phyloP scores from a whole-genome alignment of 768 basidiomycete species.

The Tephrocybe rancida region DNA sequence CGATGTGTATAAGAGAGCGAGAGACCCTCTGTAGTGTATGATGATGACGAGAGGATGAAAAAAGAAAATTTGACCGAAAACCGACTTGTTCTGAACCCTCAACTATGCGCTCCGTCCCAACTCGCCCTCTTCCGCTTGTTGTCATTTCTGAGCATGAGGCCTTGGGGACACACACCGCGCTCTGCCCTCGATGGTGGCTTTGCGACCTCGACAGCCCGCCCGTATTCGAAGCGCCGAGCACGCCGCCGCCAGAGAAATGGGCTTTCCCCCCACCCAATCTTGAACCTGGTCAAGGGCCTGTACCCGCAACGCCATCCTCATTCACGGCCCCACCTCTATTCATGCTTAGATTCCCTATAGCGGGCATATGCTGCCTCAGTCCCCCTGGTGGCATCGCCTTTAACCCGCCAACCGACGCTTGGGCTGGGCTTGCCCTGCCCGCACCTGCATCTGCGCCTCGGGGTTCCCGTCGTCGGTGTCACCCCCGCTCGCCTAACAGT shows the following conservation, averaged over 20 bases:
- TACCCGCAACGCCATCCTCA: background rate
- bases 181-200: slow-evolving; percentile 47
- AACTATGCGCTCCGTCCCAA: slow-evolving; percentile 40
- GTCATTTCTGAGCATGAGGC: slow-evolving; percentile 32
- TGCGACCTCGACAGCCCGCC: slow-evolving; percentile 8
- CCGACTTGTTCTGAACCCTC: background rate
- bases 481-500: slow-evolving; percentile 50
- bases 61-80: background rate
- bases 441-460: slow-evolving; percentile 16
- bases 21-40: background rate
- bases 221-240: too few species aligned
- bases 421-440: slow-evolving; percentile 23
- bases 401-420: slow-evolving; percentile 18
- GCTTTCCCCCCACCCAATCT: slow-evolving; percentile 1
- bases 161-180: slow-evolving; percentile 46
- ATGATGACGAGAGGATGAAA: background rate
- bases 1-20: background rate
- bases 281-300: background rate
- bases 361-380: slow-evolving; percentile 18
- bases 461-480: slow-evolving; percentile 11
- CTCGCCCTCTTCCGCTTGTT: slow-evolving; percentile 46
- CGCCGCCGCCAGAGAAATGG: too few species aligned
- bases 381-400: slow-evolving; percentile 17
- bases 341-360: slow-evolving; percentile 3
- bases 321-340: slow-evolving; percentile 1